phyloP scores from a whole-genome alignment of 2,329 filamentous ascomycete genomes.

The Diplodia scrobiculata region DNA sequence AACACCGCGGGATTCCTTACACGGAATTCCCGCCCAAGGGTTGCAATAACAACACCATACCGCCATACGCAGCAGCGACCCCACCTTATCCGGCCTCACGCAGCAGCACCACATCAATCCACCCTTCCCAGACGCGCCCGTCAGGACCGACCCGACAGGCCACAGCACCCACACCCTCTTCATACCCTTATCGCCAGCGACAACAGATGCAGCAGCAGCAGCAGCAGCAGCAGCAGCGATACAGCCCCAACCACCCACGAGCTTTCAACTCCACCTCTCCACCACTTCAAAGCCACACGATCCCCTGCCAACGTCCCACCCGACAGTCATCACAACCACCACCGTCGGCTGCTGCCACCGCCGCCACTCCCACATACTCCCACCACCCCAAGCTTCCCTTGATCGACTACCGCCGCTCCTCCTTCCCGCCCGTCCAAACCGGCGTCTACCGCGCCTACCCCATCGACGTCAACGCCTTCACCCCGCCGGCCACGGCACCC shows the following conservation, averaged over 20 bases:
- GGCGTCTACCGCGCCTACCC: slow-evolving; percentile 11
- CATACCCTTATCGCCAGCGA: neutral
- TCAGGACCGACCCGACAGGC: neutral
- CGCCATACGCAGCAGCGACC: neutral
- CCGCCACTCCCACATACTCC: neutral
- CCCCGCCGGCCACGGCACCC: neutral
- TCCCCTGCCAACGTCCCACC: neutral
- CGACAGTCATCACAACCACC: neutral
- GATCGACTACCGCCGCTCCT: neutral
- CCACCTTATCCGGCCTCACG: neutral
- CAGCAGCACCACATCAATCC: neutral
- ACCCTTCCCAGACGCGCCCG: neutral
- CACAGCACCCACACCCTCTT: neutral
- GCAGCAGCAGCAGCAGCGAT: neutral
- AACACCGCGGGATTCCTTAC: slow-evolving; percentile 10
- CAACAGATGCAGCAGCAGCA: neutral
- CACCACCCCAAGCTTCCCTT: neutral
- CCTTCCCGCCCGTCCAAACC: neutral
- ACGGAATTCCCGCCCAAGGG: neutral
- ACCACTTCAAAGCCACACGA: too few species aligned
- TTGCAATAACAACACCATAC: neutral
- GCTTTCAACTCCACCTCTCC: neutral
- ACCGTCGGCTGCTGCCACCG: neutral
- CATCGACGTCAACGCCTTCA: neutral
- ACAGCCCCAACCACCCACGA: neutral